These are phyloP conservation scores for Crithidia bombi DNA, from an alignment of 208 protist species.

Conservation along the genomic window DNA sequence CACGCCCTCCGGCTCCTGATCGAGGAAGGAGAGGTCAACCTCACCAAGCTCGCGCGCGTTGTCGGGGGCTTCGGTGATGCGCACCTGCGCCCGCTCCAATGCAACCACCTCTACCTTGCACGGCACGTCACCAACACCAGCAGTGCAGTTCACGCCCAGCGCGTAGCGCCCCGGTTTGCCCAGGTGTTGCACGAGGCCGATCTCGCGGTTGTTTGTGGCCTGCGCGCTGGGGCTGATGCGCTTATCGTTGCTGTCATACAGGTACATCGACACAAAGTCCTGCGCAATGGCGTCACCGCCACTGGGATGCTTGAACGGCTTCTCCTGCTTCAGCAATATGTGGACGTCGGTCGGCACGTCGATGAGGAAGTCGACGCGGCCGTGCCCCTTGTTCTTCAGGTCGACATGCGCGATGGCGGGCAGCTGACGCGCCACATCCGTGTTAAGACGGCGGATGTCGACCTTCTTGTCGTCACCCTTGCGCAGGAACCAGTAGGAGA, in stretches of 20 bases:
- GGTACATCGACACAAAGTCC: constrained; percentile 57
- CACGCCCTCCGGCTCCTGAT: constrained; percentile 45
- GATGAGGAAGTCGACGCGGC: constrained; percentile 77
- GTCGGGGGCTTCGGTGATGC: constrained; percentile 57
- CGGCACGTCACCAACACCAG: constrained; percentile 40
- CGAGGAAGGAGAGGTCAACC: constrained; percentile 57
- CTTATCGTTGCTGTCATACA: constrained; percentile 76
- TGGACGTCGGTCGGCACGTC: constrained; percentile 77
- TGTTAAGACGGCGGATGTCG: constrained; percentile 47
- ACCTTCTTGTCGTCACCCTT: constrained; percentile 46
- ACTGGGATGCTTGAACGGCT: background rate
- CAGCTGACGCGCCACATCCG: constrained; percentile 58
- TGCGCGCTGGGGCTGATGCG: constrained; percentile 56
- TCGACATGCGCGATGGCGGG: constrained; percentile 75
- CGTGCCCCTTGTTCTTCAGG: constrained; percentile 53
- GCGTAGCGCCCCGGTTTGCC: constrained; percentile 50
- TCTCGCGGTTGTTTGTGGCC: constrained; percentile 82
- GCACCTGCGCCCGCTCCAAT: constrained; percentile 48
- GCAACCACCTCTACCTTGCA: constrained; percentile 61
- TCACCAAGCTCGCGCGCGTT: constrained; percentile 49
- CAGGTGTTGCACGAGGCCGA: constrained; percentile 69
- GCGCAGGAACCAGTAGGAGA: constrained; percentile 77
- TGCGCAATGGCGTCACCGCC: background rate
- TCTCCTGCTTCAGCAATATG: constrained; percentile 27
- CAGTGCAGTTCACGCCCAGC: constrained; percentile 37